These are phyloP conservation scores for Starmera amethionina DNA, from an alignment of 805 yeast species.

Conservation along the genomic window DNA sequence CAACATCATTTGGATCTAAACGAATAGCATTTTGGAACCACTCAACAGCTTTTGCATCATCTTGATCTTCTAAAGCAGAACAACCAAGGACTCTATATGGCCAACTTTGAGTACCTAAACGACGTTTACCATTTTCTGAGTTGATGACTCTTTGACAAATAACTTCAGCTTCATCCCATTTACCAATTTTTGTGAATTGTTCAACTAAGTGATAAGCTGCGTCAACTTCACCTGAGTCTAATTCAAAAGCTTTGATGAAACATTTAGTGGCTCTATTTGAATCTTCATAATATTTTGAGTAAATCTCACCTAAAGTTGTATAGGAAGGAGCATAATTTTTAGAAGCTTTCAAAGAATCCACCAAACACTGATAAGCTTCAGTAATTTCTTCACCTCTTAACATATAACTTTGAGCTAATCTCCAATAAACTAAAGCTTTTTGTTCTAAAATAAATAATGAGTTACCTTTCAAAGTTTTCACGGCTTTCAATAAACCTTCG, in stretches of 20 bases:
- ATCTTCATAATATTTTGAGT: constrained; percentile 49
- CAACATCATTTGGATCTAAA: constrained; percentile 51
- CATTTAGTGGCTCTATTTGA: constrained; percentile 69
- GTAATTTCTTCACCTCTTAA: constrained; percentile 19
- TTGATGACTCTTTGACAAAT: constrained; percentile 57
- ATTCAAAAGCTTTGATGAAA: constrained; percentile 80
- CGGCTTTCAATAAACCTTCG: constrained; percentile 28
- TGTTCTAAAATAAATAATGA: constrained; percentile 43
- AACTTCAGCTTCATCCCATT: constrained; percentile 81
- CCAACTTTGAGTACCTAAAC: constrained; percentile 52
- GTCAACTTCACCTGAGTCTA: constrained; percentile 62
- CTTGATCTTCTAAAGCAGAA: constrained; percentile 58
- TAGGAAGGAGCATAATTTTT: constrained; percentile 70
- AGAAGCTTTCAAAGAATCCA: constrained; percentile 52
- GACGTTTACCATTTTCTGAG: constrained; percentile 49
- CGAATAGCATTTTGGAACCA: constrained; percentile 84
- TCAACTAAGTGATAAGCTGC: constrained; percentile 70
- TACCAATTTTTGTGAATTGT: constrained; percentile 53
- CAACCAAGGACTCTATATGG: constrained; percentile 85
- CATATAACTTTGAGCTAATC: constrained; percentile 59
- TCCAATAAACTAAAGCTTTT: constrained; percentile 58
- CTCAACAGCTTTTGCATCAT: constrained; percentile 73
- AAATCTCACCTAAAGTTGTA: constrained; percentile 73
- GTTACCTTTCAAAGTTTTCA: constrained; percentile 32
- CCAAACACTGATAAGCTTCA: constrained; percentile 49